Evolutionary conservation across 1,284 basidiomycete genomes (phyloP).

Genomic region (Ustilago xerochloae): DNA sequence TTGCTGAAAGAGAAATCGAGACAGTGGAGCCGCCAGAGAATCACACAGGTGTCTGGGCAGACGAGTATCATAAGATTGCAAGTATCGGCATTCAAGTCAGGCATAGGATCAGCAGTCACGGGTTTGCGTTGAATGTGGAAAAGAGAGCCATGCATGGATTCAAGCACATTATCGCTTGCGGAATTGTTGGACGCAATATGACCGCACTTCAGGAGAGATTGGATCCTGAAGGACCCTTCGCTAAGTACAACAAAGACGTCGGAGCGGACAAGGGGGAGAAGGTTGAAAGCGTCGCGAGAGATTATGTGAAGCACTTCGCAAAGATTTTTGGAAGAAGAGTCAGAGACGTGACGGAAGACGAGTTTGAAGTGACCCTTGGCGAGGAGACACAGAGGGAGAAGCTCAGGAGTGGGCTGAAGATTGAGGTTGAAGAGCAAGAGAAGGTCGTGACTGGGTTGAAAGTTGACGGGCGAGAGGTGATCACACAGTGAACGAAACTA

Average conservation of each 20-base stretch:
- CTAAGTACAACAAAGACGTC: not conserved
- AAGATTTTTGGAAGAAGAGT: slow-evolving; percentile 22
- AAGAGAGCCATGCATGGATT: slow-evolving; percentile 82
- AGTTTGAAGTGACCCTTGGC: slow-evolving; percentile 15
- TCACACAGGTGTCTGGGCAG: slow-evolving; percentile 65
- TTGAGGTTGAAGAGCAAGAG: slow-evolving; percentile 3
- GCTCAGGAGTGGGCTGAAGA: not conserved
- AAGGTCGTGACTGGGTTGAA: not conserved
- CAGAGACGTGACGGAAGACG: not conserved
- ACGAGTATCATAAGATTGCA: slow-evolving; percentile 77
- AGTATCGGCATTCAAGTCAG: slow-evolving; percentile 97
- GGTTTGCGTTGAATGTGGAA: slow-evolving; percentile 92
- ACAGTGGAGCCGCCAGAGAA: slow-evolving; percentile 70
- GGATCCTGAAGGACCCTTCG: slow-evolving; percentile 13
- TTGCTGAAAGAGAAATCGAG: slow-evolving; percentile 64
- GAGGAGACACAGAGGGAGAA: not conserved
- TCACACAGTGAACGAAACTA: not conserved
- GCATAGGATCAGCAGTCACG: slow-evolving; percentile 91
- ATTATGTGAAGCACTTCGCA: slow-evolving; percentile 23
- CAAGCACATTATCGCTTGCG: slow-evolving; percentile 88
- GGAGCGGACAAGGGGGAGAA: not conserved
- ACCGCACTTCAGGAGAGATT: slow-evolving; percentile 68
- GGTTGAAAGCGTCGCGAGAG: slow-evolving; percentile 10
- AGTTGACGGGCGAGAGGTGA: slow-evolving; percentile 16
- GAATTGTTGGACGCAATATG: slow-evolving; percentile 84